phyloP scores from a whole-genome alignment of 106 monocot genomes.

The Phalaenopsis equestris region DNA sequence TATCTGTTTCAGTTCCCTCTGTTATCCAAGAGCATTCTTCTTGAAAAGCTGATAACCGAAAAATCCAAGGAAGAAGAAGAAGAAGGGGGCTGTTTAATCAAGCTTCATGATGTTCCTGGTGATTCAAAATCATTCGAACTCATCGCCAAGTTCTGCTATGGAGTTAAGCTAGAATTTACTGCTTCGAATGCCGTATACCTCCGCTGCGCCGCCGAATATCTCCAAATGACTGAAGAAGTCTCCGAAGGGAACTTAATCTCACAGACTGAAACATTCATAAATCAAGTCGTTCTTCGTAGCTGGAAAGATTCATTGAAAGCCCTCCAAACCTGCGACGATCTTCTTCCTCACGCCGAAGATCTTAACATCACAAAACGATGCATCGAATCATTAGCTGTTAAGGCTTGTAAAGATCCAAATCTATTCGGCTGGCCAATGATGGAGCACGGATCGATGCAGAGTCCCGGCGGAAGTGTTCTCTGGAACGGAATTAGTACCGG shows the following conservation, averaged over 20 bases:
- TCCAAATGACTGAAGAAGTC: constrained; percentile 27
- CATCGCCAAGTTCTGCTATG: constrained; percentile 29
- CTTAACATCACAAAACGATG: constrained; percentile 22
- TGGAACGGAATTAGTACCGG: constrained; percentile 40
- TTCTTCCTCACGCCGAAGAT: constrained; percentile 27
- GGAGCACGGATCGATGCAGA: constrained; percentile 25
- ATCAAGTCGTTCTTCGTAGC: constrained; percentile 17
- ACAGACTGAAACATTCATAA: constrained; percentile 20
- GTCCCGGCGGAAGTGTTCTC: constrained; percentile 25
- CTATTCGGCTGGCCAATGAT: constrained; percentile 22
- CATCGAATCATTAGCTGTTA: constrained; percentile 28
- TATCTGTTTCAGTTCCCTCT: constrained; percentile 26
- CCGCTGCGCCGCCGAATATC: constrained; percentile 24
- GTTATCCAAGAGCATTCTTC: constrained; percentile 20
- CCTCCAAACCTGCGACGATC: constrained; percentile 24
- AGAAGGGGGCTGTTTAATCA: constrained; percentile 15
- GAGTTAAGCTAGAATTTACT: constrained; percentile 24
- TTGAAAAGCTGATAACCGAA: constrained; percentile 25
- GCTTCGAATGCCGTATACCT: constrained; percentile 21
- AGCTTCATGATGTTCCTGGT: constrained; percentile 24
- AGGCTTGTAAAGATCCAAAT: constrained; percentile 23
- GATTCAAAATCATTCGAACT: constrained; percentile 27
- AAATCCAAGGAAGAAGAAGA: constrained; percentile 16
- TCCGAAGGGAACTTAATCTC: constrained; percentile 26
- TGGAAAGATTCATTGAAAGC: constrained; percentile 32